phyloP scores from a whole-genome alignment of 108 stramenopile genomes.

The Nitzschia sp. region DNA sequence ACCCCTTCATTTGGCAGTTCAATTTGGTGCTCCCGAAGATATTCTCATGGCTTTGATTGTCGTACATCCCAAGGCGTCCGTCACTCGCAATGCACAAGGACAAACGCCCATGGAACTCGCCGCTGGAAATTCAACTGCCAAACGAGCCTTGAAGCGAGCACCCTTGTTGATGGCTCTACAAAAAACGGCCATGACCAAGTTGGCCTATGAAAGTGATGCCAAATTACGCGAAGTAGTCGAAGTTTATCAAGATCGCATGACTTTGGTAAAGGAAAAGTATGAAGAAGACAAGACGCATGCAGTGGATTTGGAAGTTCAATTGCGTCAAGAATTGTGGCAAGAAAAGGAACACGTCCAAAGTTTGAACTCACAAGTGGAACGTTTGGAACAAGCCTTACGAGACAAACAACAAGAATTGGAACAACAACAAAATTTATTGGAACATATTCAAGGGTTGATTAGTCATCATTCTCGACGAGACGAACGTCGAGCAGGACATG shows the following conservation, averaged over 20 bases:
- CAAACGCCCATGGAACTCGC: conserved; percentile 20
- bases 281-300: conserved; percentile 20
- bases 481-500: neutral
- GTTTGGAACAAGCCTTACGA: neutral
- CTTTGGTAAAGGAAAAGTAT: conserved; percentile 11
- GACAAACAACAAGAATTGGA: conserved; percentile 7
- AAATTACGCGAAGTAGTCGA: conserved; percentile 15
- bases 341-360: conserved; percentile 4
- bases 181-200: conserved; percentile 12
- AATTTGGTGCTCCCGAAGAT: conserved; percentile 11
- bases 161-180: conserved; percentile 11
- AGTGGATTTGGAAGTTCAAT: conserved; percentile 12
- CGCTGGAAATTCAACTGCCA: neutral
- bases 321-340: conserved; percentile 23
- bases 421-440: neutral
- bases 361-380: conserved; percentile 15
- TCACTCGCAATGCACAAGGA: neutral
- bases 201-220: conserved; percentile 9
- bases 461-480: neutral
- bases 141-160: conserved; percentile 5
- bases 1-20: conserved; percentile 20
- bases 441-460: conserved; percentile 14
- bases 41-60: conserved; percentile 9
- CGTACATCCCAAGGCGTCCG: conserved; percentile 22
- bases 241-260: conserved; percentile 24